These are phyloP conservation scores for Amphicarpaea edgeworthii DNA, from an alignment of 306 rosid genomes.

Conservation along the genomic window DNA sequence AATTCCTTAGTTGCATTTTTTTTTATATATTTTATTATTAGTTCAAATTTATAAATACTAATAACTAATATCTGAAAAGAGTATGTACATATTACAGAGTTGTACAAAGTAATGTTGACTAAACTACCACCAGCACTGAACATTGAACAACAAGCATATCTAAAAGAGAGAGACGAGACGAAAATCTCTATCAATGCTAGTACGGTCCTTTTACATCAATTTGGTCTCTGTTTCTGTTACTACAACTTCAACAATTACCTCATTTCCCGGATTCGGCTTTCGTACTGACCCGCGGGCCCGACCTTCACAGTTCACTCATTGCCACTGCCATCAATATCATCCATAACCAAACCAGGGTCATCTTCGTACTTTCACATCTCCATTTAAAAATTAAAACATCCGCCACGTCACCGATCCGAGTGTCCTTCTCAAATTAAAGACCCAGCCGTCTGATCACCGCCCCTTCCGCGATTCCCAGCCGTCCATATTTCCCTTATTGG, in stretches of 20 bases:
- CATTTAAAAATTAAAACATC: background rate
- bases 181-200: background rate
- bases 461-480: slow-evolving; percentile 3
- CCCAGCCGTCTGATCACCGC: slow-evolving; percentile 33
- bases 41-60: too few relatives aligned
- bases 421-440: background rate
- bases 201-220: too few relatives aligned
- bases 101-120: too few relatives aligned
- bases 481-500: slow-evolving; percentile 25
- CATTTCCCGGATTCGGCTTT: slow-evolving; percentile 4
- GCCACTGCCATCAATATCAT: slow-evolving; percentile 4
- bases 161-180: background rate
- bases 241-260: slow-evolving; percentile 13
- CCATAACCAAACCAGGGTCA: slow-evolving; percentile 12
- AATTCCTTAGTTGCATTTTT: too few relatives aligned
- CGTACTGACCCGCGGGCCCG: too few relatives aligned
- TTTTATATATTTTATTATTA: too few relatives aligned
- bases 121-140: too few relatives aligned
- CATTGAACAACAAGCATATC: slow-evolving; percentile 6
- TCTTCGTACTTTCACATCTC: background rate
- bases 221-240: background rate
- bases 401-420: slow-evolving; percentile 46
- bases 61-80: too few relatives aligned
- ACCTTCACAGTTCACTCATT: background rate
- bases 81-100: too few relatives aligned